Base-by-base conservation (phyloP, 2,329 filamentous ascomycete species). In the Fusarium temperatum region DNA sequence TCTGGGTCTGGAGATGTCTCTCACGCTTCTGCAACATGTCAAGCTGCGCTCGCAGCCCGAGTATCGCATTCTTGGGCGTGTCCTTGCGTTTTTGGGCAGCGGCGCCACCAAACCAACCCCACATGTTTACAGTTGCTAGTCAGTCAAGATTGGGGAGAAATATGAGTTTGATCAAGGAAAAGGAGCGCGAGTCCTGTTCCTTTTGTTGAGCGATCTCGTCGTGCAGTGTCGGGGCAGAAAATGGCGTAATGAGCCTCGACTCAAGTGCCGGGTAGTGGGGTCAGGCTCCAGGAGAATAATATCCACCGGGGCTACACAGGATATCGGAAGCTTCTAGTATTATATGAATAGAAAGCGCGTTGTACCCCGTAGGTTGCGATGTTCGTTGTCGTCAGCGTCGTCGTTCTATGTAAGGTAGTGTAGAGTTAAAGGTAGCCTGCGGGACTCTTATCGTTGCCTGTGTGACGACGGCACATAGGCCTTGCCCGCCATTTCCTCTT, bases 21-120 rank as follows among this genome's bases (percentile, higher is more conserved):
- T 98, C 95, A 69, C 96, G 90, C 89, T 99, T 99, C 85, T 97
- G 94, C 81, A 99, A 89, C 95, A 98, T 98, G 78, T 98, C 96
- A 50, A 98, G 89, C 86, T 98, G 96, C 80, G 92, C 89, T 78
- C 96, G 91, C 80, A 99, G 87, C 69, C 90, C 90, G 65, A 99
- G 88, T 80, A 99, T 99, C 77, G 96, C 96, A 87, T 98, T 96
- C 89, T 99, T 99, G 66, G 96, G 94, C 69, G 91, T 93, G 85
- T 98, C 94, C 87, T 97, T 98, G 86, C 92, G 92, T 88, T 94
- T 94, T 85, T 95, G 92, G 78, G 92, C 91, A 79, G 90, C 89
- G 76, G 89, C 90, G 80, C 94, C 94, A 84, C 96, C 95, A 83
- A 98, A 98, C 94, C 95, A 98, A 85, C 93, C 91, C 93, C 93